Evolutionary conservation across 352 stramenopile species (phyloP).

Genomic region (Globisporangium recalcitrans): DNA sequence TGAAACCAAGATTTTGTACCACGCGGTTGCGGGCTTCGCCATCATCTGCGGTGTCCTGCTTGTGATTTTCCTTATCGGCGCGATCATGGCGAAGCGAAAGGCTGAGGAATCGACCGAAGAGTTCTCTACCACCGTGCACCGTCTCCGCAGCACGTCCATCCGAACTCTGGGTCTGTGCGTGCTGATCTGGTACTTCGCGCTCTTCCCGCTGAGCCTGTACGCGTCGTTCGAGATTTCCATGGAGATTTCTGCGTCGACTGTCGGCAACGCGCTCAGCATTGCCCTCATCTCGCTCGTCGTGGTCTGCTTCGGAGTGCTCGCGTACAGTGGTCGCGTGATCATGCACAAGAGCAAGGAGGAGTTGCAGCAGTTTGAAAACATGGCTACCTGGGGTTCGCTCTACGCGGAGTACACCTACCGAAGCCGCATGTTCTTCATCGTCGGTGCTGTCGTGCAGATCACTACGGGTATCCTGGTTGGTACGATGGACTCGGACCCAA

Average conservation of each 20-base stretch:
- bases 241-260: conserved; percentile 40
- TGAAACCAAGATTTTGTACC: conserved; percentile 37
- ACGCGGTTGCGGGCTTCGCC: conserved; percentile 35
- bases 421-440: conserved; percentile 61
- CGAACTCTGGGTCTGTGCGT: conserved; percentile 52
- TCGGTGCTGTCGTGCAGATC: conserved; percentile 52
- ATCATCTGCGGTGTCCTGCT: conserved; percentile 32
- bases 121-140: conserved; percentile 38
- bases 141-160: conserved; percentile 53
- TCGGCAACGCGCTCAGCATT: conserved; percentile 32
- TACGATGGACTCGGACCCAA: conserved; percentile 45
- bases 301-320: conserved; percentile 44
- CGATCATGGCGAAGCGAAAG: conserved; percentile 46
- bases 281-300: conserved; percentile 40
- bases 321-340: conserved; percentile 47
- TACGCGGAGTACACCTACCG: conserved; percentile 61
- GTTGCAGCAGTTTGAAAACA: conserved; percentile 49
- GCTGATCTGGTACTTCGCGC: conserved; percentile 55
- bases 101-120: conserved; percentile 39
- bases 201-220: conserved; percentile 62
- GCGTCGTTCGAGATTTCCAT: conserved; percentile 67
- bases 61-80: conserved; percentile 41
- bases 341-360: conserved; percentile 49
- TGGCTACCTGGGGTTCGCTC: conserved; percentile 55
- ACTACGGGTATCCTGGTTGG: conserved; percentile 49